phyloP scores from a whole-genome alignment of 441 rosid genomes.

The Populus hybrid region DNA sequence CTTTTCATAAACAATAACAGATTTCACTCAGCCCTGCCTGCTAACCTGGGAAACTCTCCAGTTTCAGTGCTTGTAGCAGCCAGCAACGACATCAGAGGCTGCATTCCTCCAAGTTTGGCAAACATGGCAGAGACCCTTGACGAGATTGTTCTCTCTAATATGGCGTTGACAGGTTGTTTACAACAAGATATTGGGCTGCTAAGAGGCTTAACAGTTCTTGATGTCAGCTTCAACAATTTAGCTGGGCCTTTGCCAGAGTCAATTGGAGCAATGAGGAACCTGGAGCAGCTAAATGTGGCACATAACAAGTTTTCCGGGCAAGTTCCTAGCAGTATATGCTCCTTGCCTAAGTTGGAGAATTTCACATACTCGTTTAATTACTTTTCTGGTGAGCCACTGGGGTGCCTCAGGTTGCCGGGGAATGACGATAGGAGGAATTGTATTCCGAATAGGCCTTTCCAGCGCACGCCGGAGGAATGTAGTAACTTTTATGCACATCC shows the following conservation, averaged over 20 bases:
- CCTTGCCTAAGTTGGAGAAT: conserved; percentile 59
- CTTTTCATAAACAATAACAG: conserved; percentile 74
- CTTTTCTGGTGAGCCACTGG: conserved; percentile 51
- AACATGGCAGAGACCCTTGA: conserved; percentile 58
- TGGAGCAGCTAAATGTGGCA: conserved; percentile 74
- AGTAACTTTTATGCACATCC: conserved; percentile 47
- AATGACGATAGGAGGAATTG: conserved; percentile 62
- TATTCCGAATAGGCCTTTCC: conserved; percentile 53
- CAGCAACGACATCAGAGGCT: conserved; percentile 50
- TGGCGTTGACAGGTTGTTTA: conserved; percentile 63
- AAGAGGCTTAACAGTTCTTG: conserved; percentile 54
- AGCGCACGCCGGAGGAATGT: conserved; percentile 58
- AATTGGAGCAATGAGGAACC: conserved; percentile 48
- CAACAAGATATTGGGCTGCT: conserved; percentile 50
- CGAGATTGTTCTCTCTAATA: conserved; percentile 47
- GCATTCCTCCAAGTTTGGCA: conserved; percentile 61
- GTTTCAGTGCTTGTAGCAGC: conserved; percentile 81
- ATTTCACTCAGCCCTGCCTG: conserved; percentile 56
- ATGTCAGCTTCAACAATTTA: conserved; percentile 58
- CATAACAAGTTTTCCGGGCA: conserved; percentile 58
- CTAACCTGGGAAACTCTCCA: conserved; percentile 70
- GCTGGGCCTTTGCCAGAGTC: conserved; percentile 62
- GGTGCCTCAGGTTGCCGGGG: conserved; percentile 44
- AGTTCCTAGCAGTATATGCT: conserved; percentile 59
- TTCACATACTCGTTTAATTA: conserved; percentile 70